phyloP scores from a whole-genome alignment of 305 asterid genomes.

The Fraxinus angustifolia region DNA sequence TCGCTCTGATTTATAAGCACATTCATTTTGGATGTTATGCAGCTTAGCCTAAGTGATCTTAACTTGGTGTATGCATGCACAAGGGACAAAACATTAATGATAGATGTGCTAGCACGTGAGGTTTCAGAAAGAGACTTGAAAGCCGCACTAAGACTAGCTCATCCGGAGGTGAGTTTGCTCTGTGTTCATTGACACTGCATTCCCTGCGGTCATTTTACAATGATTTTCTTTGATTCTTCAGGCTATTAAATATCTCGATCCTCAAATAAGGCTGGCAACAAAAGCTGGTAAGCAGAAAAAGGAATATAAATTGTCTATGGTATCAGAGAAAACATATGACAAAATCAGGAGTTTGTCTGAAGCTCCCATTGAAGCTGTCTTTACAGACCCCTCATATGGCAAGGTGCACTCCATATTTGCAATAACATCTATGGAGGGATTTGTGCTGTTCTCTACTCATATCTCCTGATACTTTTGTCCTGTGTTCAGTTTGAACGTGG shows the following conservation, averaged over 20 bases:
- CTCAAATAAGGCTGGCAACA: conserved; percentile 83
- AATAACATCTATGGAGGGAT: conserved; percentile 6
- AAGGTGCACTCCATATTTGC: conserved; percentile 47
- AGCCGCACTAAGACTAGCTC: conserved; percentile 91
- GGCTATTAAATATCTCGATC: conserved; percentile 92
- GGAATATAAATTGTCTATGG: conserved; percentile 73
- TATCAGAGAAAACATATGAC: conserved; percentile 60
- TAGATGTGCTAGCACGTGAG: conserved; percentile 89
- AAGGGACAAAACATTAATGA: conserved; percentile 94
- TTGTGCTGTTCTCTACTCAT: conserved; percentile 10
- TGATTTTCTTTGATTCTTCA: conserved; percentile 37
- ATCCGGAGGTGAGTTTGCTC: conserved; percentile 69
- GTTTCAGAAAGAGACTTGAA: conserved; percentile 82
- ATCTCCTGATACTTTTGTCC: conserved; percentile 20
- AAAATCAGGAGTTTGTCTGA: conserved; percentile 74
- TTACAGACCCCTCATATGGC: conserved; percentile 87
- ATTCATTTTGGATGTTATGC: conserved; percentile 38
- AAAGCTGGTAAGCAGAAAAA: conserved; percentile 86
- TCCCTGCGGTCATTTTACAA: conserved; percentile 14
- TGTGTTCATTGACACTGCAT: conserved; percentile 17
- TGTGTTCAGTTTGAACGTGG: conserved; percentile 82
- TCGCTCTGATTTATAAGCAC: conserved; percentile 11
- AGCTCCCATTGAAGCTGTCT: conserved; percentile 82
- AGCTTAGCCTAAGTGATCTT: conserved; percentile 88
- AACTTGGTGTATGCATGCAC: conserved; percentile 98